These are phyloP conservation scores for Ophiostoma himal-ulmi DNA, from an alignment of 2,329 filamentous ascomycete species.

Conservation along the genomic window DNA sequence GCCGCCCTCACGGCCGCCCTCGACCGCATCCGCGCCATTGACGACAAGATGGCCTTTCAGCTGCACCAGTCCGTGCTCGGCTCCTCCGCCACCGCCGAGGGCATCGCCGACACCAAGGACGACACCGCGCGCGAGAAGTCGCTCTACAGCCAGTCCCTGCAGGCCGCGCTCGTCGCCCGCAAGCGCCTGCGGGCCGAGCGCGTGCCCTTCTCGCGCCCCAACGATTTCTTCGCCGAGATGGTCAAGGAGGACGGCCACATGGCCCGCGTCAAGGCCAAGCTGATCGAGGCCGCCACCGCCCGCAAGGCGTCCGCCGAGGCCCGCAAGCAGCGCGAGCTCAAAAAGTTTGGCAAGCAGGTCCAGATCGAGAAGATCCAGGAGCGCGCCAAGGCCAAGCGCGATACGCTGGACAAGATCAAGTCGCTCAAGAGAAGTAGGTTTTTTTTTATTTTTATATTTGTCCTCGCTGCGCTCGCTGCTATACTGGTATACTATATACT, in stretches of 20 bases:
- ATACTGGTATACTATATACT: conserved; percentile 23
- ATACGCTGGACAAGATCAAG: conserved; percentile 93
- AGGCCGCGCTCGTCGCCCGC: conserved; percentile 69
- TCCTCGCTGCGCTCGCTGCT: conserved; percentile 18
- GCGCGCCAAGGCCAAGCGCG: conserved; percentile 82
- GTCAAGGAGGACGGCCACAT: conserved; percentile 98
- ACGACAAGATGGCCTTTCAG: conserved; percentile 58
- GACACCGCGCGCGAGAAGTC: conserved; percentile 88
- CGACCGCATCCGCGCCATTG: conserved; percentile 65
- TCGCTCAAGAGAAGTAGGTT: conserved; percentile 95
- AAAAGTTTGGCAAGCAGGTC: conserved; percentile 99
- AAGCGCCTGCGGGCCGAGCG: conserved; percentile 72
- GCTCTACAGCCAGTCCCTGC: conserved; percentile 85
- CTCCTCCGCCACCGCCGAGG: conserved; percentile 50
- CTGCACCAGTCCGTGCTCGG: conserved; percentile 74
- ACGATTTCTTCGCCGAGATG: conserved; percentile 98
- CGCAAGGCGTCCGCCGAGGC: conserved; percentile 93
- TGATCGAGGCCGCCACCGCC: conserved; percentile 82
- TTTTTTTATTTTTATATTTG: conserved; percentile 21
- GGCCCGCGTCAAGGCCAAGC: conserved; percentile 89
- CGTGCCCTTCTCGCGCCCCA: conserved; percentile 78
- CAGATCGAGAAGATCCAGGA: conserved; percentile 95
- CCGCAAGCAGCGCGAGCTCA: conserved; percentile 84
- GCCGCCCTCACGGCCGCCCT: conserved; percentile 74
- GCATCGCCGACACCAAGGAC: conserved; percentile 79